phyloP scores from a whole-genome alignment of 768 basidiomycete genomes.

The Cyathus striatus region DNA sequence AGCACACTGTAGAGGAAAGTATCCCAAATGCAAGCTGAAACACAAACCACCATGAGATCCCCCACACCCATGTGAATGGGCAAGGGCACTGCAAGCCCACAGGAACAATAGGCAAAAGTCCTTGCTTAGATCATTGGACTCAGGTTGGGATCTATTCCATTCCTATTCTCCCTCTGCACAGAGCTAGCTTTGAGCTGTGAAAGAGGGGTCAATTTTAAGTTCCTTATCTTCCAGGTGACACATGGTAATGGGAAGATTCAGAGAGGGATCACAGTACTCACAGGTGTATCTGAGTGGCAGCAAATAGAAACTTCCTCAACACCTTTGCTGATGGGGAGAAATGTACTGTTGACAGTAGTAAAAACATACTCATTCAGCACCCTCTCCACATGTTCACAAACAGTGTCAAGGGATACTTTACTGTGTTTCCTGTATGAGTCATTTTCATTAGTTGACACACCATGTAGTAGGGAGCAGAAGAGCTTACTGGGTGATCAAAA shows the following conservation, averaged over 20 bases:
- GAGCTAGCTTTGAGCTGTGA: too few relatives aligned
- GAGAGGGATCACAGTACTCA: slow-evolving; percentile 20
- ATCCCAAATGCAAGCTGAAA: too few relatives aligned
- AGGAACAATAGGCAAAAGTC: too few relatives aligned
- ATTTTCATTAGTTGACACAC: not conserved
- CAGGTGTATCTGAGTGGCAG: slow-evolving; percentile 62
- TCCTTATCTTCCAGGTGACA: too few relatives aligned
- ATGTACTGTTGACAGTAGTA: slow-evolving; percentile 39
- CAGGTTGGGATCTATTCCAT: too few relatives aligned
- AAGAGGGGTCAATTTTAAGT: too few relatives aligned
- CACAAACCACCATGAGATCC: too few relatives aligned
- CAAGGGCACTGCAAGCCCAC: too few relatives aligned
- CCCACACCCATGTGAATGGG: too few relatives aligned
- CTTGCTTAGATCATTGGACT: too few relatives aligned
- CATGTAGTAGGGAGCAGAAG: not conserved
- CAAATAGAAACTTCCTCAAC: slow-evolving; percentile 55
- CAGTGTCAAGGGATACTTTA: slow-evolving; percentile 34
- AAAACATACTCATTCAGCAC: slow-evolving; percentile 38
- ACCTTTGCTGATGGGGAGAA: slow-evolving; percentile 36
- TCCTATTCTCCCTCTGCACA: too few relatives aligned
- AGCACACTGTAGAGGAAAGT: too few relatives aligned
- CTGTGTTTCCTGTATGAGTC: slow-evolving; percentile 38
- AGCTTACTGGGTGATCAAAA: slow-evolving; percentile 54
- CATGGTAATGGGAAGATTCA: not conserved
- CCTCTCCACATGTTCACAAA: slow-evolving; percentile 38